These are phyloP conservation scores for Immersiporthe knoxdaviesiana DNA, from an alignment of 2,329 filamentous ascomycete species.

Conservation along the genomic window DNA sequence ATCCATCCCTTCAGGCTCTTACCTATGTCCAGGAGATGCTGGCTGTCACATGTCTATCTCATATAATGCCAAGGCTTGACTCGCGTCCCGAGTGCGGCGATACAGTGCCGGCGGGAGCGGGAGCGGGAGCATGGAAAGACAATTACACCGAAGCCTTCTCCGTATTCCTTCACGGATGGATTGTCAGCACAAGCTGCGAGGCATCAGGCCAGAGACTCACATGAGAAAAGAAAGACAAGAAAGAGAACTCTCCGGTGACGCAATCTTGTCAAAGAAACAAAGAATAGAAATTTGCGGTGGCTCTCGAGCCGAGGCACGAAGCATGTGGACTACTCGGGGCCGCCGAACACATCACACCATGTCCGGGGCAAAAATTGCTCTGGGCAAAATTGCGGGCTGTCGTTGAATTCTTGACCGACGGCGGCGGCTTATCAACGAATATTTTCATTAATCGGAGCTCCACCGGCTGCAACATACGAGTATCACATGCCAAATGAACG, in stretches of 20 bases:
- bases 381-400: neutral
- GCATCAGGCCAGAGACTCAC: neutral
- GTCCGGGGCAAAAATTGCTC: neutral
- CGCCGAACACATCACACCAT: neutral
- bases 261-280: neutral
- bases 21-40: neutral
- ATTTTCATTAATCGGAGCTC: neutral
- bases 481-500: neutral
- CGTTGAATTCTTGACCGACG: neutral
- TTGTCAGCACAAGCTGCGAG: neutral
- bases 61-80: neutral
- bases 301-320: neutral
- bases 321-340: neutral
- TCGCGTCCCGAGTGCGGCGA: neutral
- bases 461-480: neutral
- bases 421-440: neutral
- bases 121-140: neutral
- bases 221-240: too few species aligned
- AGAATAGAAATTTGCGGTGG: neutral
- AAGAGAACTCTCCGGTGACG: neutral
- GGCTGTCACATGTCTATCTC: neutral
- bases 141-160: neutral
- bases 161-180: neutral
- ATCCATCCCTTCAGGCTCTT: too few species aligned
- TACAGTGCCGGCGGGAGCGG: neutral